Base-by-base conservation (phyloP, 331 rosid species). In the Telfairia occidentalis region DNA sequence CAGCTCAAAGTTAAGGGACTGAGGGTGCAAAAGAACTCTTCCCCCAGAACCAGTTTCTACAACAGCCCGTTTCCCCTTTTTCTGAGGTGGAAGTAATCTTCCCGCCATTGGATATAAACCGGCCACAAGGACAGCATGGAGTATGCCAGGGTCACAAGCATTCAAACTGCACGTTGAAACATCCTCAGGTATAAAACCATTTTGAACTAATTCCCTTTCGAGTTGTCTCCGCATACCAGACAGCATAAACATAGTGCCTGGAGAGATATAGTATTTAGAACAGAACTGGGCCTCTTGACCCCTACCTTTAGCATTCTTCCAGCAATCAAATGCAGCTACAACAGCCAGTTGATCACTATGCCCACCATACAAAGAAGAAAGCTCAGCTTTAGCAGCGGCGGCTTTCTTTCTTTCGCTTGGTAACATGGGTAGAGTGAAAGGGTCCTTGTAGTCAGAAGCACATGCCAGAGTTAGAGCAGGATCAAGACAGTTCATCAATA, bases 31-130 rank as follows among this genome's bases (percentile, higher is more conserved):
- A 55, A 88, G 87, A 84, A 90, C 96, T 85, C 83, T 88, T 32
- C 81, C 82, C 70, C 90, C 88, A 5, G 81, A 50, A 30, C 87
- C 77, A 49, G 92, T 90, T 79, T 88, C 96, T 29, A 92, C 77
- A 1, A 79, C 0, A 53, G 79, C 7, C 59, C 86, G 81, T 55
- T 53, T 85, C 12, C 77, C 81, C 23, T 21, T 43, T 73, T 75
- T 80, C 11, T 43, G 49, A 26, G 87, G 77, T 35, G 77, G 34
- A 79, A 63, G 34, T 82, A 90, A 81, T 85, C 83, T 89, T 75
- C 99, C 99, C 46, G 88, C 87, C 96, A 81, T 90, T 5, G 99
- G 99, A 89, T 95, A 95, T 81, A 90, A 82, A 81, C 97, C 96
- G 1, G 99, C 91, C 58, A 87, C 87, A 63, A 95, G 84, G 61